These are phyloP conservation scores for Naganishia randhawae DNA, from an alignment of 768 basidiomycete species.

Conservation along the genomic window DNA sequence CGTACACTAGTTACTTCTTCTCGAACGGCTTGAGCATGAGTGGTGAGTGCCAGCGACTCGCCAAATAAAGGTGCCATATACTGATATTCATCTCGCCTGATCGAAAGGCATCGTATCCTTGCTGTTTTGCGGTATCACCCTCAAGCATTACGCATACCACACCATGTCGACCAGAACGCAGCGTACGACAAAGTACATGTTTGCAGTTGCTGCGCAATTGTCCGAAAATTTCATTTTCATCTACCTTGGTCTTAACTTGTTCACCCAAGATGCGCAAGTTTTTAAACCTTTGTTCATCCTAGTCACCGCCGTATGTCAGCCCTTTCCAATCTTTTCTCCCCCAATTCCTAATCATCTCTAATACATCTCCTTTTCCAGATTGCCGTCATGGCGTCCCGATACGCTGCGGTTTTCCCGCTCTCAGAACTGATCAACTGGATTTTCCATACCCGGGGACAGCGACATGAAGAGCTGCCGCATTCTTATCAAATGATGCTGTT, in stretches of 20 bases:
- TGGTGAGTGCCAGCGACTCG: too few relatives aligned
- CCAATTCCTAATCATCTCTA: background rate
- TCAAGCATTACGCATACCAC: slow-evolving; percentile 99
- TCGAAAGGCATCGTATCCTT: slow-evolving; percentile 84
- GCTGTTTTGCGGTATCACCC: slow-evolving; percentile 95
- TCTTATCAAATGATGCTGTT: slow-evolving; percentile 99
- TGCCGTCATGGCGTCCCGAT: slow-evolving; percentile 89
- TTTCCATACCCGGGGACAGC: slow-evolving; percentile 77
- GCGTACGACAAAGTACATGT: slow-evolving; percentile 89
- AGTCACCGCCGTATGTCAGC: slow-evolving; percentile 65
- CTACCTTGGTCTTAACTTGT: slow-evolving; percentile 94
- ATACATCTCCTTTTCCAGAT: slow-evolving; percentile 51
- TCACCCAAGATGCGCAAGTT: slow-evolving; percentile 82
- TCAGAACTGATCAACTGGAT: slow-evolving; percentile 93
- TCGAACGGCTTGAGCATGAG: slow-evolving; percentile 87
- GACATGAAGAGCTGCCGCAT: slow-evolving; percentile 86
- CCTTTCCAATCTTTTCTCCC: background rate
- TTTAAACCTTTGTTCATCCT: slow-evolving; percentile 93
- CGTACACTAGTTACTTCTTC: slow-evolving; percentile 98
- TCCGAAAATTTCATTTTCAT: slow-evolving; percentile 99
- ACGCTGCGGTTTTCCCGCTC: slow-evolving; percentile 90
- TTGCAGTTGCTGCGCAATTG: slow-evolving; percentile 85
- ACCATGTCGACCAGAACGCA: slow-evolving; percentile 96
- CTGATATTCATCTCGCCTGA: background rate
- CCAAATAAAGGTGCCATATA: too few relatives aligned